Percentiles rank a stretch among this genome's conserved stretches.
Conservation (phyloP, 352 stramenopile species). For the Globisporangium paroecandrum region DNA sequence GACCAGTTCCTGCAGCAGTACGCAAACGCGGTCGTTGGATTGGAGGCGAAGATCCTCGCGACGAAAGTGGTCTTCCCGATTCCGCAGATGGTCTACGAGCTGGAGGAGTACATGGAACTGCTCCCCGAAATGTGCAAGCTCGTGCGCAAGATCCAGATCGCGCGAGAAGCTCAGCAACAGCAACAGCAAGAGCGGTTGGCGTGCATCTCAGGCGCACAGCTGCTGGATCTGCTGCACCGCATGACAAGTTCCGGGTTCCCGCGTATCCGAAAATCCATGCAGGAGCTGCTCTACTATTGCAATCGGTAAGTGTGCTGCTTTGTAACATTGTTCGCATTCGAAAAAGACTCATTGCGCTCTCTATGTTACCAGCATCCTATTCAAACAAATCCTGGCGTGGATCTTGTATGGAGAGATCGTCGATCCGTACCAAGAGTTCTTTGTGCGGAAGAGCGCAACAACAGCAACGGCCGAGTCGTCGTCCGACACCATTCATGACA, state of each 20-base stretch:
- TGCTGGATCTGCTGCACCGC: slow-evolving; percentile 46
- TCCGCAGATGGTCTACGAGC: slow-evolving; percentile 61
- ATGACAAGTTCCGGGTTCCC: slow-evolving; percentile 54
- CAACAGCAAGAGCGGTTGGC: background rate
- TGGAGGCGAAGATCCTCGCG: slow-evolving; percentile 56
- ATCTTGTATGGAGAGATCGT: slow-evolving; percentile 70
- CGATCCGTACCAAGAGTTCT: slow-evolving; percentile 75
- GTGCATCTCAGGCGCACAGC: slow-evolving; percentile 30
- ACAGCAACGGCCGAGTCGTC: background rate
- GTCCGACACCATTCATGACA: background rate
- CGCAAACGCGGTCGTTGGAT: slow-evolving; percentile 38
- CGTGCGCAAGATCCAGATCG: slow-evolving; percentile 29
- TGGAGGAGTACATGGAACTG: slow-evolving; percentile 59
- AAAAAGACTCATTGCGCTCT: background rate
- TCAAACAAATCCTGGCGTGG: slow-evolving; percentile 81
- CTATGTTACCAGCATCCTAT: slow-evolving; percentile 41
- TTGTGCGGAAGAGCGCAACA: slow-evolving; percentile 36
- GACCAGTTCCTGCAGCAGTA: slow-evolving; percentile 53
- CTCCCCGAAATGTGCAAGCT: slow-evolving; percentile 56
- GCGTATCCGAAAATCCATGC: slow-evolving; percentile 47
- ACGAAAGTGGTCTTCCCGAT: slow-evolving; percentile 47
- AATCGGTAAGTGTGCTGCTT: slow-evolving; percentile 38
- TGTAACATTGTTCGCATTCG: background rate
- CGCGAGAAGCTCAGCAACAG: background rate
- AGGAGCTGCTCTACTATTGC: slow-evolving; percentile 45